A percentile compares a stretch with the other conserved stretches of the same genome.
These are phyloP conservation scores for Apiospora pterosperma DNA, from an alignment of 2,329 filamentous ascomycete species.

Conservation along the genomic window DNA sequence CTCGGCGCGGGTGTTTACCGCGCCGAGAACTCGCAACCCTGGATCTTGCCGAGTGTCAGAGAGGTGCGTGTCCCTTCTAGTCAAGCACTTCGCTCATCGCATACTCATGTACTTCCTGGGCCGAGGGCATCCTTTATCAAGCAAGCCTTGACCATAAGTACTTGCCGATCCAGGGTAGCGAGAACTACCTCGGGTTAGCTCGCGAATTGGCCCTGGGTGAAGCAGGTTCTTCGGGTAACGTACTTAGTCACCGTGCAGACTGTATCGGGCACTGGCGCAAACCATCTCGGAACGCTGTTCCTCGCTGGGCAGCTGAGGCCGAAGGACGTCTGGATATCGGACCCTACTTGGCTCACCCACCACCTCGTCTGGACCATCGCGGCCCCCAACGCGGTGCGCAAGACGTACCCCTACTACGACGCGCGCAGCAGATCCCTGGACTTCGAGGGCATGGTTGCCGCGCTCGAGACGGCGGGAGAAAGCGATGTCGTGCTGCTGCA, in stretches of 20 bases:
- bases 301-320: conserved; percentile 22
- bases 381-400: conserved; percentile 30
- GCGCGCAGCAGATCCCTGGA: conserved; percentile 27
- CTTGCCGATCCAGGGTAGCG: too few species aligned
- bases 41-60: too few species aligned
- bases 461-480: conserved; percentile 22
- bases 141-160: too few species aligned
- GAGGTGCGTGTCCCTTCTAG: too few species aligned
- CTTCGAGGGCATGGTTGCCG: conserved; percentile 25
- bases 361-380: conserved; percentile 30
- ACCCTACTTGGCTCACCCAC: conserved; percentile 41
- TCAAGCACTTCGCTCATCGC: too few species aligned
- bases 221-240: too few species aligned
- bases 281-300: conserved; percentile 30
- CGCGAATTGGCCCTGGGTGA: too few species aligned
- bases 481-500: conserved; percentile 32
- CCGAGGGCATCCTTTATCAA: too few species aligned
- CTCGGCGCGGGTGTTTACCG: too few species aligned
- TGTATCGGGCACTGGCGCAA: conserved; percentile 38
- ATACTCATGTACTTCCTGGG: too few species aligned
- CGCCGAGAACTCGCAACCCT: too few species aligned
- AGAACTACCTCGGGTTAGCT: too few species aligned
- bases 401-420: conserved; percentile 33
- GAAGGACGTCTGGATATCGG: conserved; percentile 33
- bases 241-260: conserved; percentile 36